These are phyloP conservation scores for Globisporangium nodosum DNA, from an alignment of 352 stramenopile genomes.

Conservation along the genomic window DNA sequence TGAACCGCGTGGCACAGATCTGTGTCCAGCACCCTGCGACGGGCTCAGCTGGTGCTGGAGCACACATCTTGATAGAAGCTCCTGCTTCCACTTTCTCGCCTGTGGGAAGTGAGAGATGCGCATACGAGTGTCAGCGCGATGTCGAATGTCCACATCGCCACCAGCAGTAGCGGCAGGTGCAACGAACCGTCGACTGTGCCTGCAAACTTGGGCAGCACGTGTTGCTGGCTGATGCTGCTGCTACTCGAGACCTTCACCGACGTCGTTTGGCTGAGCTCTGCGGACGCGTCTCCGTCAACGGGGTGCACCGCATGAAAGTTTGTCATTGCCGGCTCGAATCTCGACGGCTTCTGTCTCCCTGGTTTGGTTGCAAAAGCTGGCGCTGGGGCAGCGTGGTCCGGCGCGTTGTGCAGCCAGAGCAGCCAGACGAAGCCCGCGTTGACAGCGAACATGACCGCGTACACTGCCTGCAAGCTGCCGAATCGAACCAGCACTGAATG, in stretches of 20 bases:
- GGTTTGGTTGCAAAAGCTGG: background rate
- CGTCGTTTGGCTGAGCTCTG: background rate
- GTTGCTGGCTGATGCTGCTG: constrained; percentile 2
- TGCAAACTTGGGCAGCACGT: constrained; percentile 6
- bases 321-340: background rate
- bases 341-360: background rate
- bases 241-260: constrained; percentile 8
- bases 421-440: constrained; percentile 38
- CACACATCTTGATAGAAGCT: constrained; percentile 48
- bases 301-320: constrained; percentile 1
- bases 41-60: constrained; percentile 23
- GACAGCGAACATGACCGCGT: constrained; percentile 24
- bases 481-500: constrained; percentile 40
- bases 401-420: constrained; percentile 29
- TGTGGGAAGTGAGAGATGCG: background rate
- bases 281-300: background rate
- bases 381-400: background rate
- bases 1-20: constrained; percentile 61
- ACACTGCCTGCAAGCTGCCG: constrained; percentile 20
- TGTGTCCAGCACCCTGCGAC: constrained; percentile 54
- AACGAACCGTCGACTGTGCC: constrained; percentile 11
- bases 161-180: background rate
- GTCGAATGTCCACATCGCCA: background rate
- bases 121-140: background rate
- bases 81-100: constrained; percentile 42